Percentiles rank a stretch among this genome's conserved stretches.
Evolutionary conservation across 495 filamentous ascomycete species (phyloP).

Genomic region (Penicillium steckii): DNA sequence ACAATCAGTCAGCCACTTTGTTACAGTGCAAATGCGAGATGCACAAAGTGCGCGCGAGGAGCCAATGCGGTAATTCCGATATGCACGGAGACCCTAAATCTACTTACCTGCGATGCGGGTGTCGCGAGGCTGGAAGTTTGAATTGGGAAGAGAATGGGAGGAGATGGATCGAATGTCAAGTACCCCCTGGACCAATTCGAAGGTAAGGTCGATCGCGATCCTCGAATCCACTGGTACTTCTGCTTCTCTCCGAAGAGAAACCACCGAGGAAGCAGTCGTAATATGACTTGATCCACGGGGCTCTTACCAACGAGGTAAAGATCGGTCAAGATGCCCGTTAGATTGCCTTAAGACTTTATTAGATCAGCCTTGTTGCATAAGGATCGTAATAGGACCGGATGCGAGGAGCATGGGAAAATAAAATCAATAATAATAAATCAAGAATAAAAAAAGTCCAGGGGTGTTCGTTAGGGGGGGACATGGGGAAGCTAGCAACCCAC

Average conservation of each 20-base stretch:
- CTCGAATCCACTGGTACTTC: slow-evolving; percentile 13
- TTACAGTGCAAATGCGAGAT: slow-evolving; percentile 23
- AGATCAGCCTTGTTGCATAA: slow-evolving; percentile 27
- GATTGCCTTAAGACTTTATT: slow-evolving; percentile 9
- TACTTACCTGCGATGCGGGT: slow-evolving; percentile 19
- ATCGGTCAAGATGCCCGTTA: slow-evolving; percentile 18
- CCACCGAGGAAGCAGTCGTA: not conserved
- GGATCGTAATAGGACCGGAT: slow-evolving; percentile 19
- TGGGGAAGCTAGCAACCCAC: slow-evolving; percentile 37
- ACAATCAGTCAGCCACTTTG: slow-evolving; percentile 26
- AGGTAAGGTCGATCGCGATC: slow-evolving; percentile 22
- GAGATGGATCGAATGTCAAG: slow-evolving; percentile 16
- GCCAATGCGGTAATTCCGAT: slow-evolving; percentile 13
- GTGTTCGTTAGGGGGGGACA: slow-evolving; percentile 39
- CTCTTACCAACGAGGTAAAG: slow-evolving; percentile 22
- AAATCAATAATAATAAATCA: too few relatives aligned
- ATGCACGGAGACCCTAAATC: slow-evolving; percentile 21
- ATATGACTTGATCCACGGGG: slow-evolving; percentile 8
- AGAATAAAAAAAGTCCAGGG: slow-evolving; percentile 26
- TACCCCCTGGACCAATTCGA: slow-evolving; percentile 15
- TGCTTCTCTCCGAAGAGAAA: not conserved
- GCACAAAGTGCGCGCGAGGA: slow-evolving; percentile 15
- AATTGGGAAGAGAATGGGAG: not conserved
- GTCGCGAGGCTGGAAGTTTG: slow-evolving; percentile 4
- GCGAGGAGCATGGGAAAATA: slow-evolving; percentile 22